These are phyloP conservation scores for Datisca glomerata DNA, from an alignment of 306 rosid species.

Conservation along the genomic window DNA sequence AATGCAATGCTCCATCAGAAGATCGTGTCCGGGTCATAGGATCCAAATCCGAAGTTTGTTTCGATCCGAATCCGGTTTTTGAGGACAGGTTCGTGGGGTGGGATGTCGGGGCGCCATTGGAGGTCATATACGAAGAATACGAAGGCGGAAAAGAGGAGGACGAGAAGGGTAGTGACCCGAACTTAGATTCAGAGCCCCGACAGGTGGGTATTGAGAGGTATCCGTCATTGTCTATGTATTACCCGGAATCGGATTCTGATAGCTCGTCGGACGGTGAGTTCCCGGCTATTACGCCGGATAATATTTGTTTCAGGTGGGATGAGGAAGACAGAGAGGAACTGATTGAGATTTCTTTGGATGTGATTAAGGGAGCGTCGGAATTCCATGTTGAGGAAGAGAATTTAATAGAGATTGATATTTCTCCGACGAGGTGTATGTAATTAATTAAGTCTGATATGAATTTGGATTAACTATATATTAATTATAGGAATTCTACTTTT, in stretches of 20 bases:
- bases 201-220: slow-evolving; percentile 21
- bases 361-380: slow-evolving; percentile 16
- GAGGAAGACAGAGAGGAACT: slow-evolving; percentile 75
- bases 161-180: not conserved
- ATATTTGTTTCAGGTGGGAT: slow-evolving; percentile 37
- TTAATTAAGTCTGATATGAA: no score
- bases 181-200: slow-evolving; percentile 5
- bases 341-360: slow-evolving; percentile 74
- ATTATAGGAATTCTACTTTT: no score
- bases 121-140: slow-evolving; percentile 65
- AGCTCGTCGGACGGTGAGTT: slow-evolving; percentile 47
- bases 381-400: slow-evolving; percentile 32
- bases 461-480: no score
- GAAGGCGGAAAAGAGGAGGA: slow-evolving; percentile 43
- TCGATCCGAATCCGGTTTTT: slow-evolving; percentile 22
- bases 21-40: slow-evolving; percentile 15
- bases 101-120: slow-evolving; percentile 79
- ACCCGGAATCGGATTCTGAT: slow-evolving; percentile 76
- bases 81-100: slow-evolving; percentile 57
- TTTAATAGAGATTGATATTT: slow-evolving; percentile 35
- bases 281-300: slow-evolving; percentile 31
- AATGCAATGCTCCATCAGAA: slow-evolving; percentile 7
- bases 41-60: slow-evolving; percentile 22
- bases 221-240: slow-evolving; percentile 45
- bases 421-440: slow-evolving; percentile 29